Percentiles rank a stretch among this genome's conserved stretches.
Conservation (phyloP, 306 rosid genomes). For the Rosa persica region DNA sequence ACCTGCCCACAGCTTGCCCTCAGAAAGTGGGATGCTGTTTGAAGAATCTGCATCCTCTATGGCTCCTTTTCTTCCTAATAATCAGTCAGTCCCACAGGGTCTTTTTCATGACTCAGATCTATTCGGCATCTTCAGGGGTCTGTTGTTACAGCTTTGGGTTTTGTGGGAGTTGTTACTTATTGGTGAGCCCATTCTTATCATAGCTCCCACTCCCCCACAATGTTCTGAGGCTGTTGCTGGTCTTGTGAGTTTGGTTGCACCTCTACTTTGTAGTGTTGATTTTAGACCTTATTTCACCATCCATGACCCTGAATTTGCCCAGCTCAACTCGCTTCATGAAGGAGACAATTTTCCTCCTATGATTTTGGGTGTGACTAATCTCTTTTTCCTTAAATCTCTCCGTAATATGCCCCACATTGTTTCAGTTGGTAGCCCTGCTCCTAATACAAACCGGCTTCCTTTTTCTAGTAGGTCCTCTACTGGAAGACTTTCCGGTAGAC, state of each 20-base stretch:
- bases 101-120: constrained; percentile 91
- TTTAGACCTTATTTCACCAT: constrained; percentile 96
- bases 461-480: constrained; percentile 52
- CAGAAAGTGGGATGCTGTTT: constrained; percentile 46
- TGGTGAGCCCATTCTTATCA: constrained; percentile 88
- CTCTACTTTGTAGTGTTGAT: constrained; percentile 81
- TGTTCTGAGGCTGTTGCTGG: constrained; percentile 95
- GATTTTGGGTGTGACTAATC: constrained; percentile 90
- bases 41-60: constrained; percentile 69
- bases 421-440: constrained; percentile 88
- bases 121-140: constrained; percentile 76
- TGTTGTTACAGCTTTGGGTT: constrained; percentile 89
- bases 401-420: constrained; percentile 68
- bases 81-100: constrained; percentile 71
- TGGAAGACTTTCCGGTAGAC: constrained; percentile 50
- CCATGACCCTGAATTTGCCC: constrained; percentile 77
- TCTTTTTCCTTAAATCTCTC: constrained; percentile 89
- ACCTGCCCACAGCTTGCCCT: constrained; percentile 71
- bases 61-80: constrained; percentile 80
- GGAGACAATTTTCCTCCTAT: constrained; percentile 73
- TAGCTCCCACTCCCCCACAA: constrained; percentile 95
- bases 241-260: constrained; percentile 94
- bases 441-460: constrained; percentile 52
- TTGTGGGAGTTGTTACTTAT: constrained; percentile 87
- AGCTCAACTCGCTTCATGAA: constrained; percentile 65